Conservation (phyloP, 2,329 filamentous ascomycete species). For the Fusarium irregulare region DNA sequence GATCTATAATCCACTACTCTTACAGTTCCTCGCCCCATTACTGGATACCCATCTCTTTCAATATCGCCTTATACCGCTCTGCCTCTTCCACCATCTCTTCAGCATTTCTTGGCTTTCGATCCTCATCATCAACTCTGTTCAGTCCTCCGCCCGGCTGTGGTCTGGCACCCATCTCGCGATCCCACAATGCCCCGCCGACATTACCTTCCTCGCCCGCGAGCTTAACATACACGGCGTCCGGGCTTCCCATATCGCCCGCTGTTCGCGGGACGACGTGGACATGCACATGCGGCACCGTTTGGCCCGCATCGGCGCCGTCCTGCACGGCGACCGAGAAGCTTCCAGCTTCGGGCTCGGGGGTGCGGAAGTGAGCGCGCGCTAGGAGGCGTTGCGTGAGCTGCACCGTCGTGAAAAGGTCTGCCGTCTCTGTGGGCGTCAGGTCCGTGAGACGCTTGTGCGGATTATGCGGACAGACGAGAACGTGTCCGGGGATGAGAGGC, state of each 20-base stretch:
- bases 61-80: slow-evolving; percentile 66
- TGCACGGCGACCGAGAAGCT: slow-evolving; percentile 96
- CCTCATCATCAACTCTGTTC: slow-evolving; percentile 76
- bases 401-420: slow-evolving; percentile 88
- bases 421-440: slow-evolving; percentile 75
- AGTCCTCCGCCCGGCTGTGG: slow-evolving; percentile 68
- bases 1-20: neutral
- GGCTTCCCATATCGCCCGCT: slow-evolving; percentile 62
- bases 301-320: slow-evolving; percentile 88
- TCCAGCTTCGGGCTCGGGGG: slow-evolving; percentile 67
- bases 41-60: slow-evolving; percentile 57
- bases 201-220: slow-evolving; percentile 89
- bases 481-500: slow-evolving; percentile 90
- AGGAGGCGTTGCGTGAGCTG: slow-evolving; percentile 85
- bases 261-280: slow-evolving; percentile 87
- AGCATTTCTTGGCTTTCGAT: slow-evolving; percentile 72
- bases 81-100: slow-evolving; percentile 87
- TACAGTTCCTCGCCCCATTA: slow-evolving; percentile 13
- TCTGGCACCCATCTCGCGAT: slow-evolving; percentile 54
- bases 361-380: slow-evolving; percentile 65
- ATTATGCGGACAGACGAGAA: slow-evolving; percentile 84
- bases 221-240: slow-evolving; percentile 82
- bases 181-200: slow-evolving; percentile 76
- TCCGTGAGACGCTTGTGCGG: slow-evolving; percentile 79
- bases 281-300: slow-evolving; percentile 94